Conservation (phyloP, 2,329 filamentous ascomycete species). For the Nothophaeocryptopus gaeumannii region DNA sequence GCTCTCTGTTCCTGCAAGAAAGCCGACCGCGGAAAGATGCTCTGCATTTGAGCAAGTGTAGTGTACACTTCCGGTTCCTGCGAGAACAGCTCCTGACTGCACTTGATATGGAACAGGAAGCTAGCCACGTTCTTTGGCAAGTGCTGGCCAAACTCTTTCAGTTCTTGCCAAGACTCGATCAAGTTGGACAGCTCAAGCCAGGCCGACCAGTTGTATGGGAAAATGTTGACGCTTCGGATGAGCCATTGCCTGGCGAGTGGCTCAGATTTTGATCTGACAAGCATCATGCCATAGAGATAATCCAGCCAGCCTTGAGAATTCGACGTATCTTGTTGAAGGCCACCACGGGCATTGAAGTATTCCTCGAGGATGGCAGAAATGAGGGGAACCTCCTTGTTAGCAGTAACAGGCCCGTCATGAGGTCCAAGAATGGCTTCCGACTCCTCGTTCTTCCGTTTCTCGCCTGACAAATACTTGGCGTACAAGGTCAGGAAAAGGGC, state of each 20-base stretch:
- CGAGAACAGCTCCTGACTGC: slow-evolving; percentile 88
- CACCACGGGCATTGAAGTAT: slow-evolving; percentile 69
- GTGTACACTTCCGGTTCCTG: slow-evolving; percentile 71
- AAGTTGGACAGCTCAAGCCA: slow-evolving; percentile 90
- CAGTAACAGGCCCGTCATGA: slow-evolving; percentile 76
- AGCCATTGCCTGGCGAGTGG: slow-evolving; percentile 79
- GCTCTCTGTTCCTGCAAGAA: slow-evolving; percentile 90
- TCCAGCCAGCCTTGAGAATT: slow-evolving; percentile 83
- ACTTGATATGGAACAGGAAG: slow-evolving; percentile 89
- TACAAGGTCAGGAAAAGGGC: slow-evolving; percentile 90
- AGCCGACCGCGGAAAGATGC: slow-evolving; percentile 81
- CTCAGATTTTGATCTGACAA: slow-evolving; percentile 89
- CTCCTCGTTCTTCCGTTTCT: slow-evolving; percentile 95
- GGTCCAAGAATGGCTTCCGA: slow-evolving; percentile 96
- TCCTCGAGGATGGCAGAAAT: slow-evolving; percentile 73
- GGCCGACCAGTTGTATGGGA: slow-evolving; percentile 94
- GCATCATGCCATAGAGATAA: slow-evolving; percentile 84
- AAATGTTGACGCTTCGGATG: slow-evolving; percentile 81
- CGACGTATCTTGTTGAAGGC: slow-evolving; percentile 27
- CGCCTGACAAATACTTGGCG: slow-evolving; percentile 85
- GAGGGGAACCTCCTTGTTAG: slow-evolving; percentile 78
- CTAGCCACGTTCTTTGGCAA: slow-evolving; percentile 89
- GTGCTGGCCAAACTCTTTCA: slow-evolving; percentile 54
- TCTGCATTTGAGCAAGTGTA: slow-evolving; percentile 72
- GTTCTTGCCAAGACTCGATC: slow-evolving; percentile 75